Base-by-base conservation (phyloP, 192 early-diverging fungal species). In the Diversispora eburnea region DNA sequence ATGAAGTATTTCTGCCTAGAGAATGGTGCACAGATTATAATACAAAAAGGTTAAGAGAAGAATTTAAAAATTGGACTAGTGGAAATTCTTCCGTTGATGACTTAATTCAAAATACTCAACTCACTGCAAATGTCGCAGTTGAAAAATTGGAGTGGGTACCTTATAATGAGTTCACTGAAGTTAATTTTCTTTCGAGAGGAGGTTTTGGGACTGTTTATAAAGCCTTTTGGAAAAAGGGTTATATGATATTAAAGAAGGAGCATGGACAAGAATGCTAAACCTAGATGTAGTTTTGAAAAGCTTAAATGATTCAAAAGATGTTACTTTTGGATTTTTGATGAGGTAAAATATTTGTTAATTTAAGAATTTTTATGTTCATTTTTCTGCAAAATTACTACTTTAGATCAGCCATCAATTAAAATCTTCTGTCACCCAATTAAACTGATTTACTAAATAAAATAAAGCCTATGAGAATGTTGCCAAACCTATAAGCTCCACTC, bases 171-270 rank as follows among this genome's bases (percentile, higher is more conserved):
- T 22, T 68, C 3, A 6, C 41, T 54, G 19, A 49, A n/a, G 15
- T 68, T 41, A 4, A 54, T 15, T 20, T 25, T 49, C 7, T 49
- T 33, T 47, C 45, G 8, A 15, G 8, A 12, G 47, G 66, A 8
- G 13, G 67, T 33, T 57, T 41, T 70, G 69, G 69, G 5, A 70
- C 1, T 1, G 56, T 70, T 0, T 70, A 70, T 58, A 70, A 57
- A 70, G 69, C 69, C 4, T 58, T 19, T 13, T 70, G 55, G 39
- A 70, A 22, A 33, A 13, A 17, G 19, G 67, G 7, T 22, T 33
- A 33, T 33, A n/a, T n/a, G n/a, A n/a, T n/a, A 33, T 33, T 33
- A 33, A 33, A 33, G n/a, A n/a, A n/a, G n/a, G n/a, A n/a, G n/a
- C 25, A 33, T 33, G 25, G 25, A 2, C 0, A 33, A 33, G 25